Base-by-base conservation (phyloP, 257 asterid genomes). In the Fraxinus excelsior region DNA sequence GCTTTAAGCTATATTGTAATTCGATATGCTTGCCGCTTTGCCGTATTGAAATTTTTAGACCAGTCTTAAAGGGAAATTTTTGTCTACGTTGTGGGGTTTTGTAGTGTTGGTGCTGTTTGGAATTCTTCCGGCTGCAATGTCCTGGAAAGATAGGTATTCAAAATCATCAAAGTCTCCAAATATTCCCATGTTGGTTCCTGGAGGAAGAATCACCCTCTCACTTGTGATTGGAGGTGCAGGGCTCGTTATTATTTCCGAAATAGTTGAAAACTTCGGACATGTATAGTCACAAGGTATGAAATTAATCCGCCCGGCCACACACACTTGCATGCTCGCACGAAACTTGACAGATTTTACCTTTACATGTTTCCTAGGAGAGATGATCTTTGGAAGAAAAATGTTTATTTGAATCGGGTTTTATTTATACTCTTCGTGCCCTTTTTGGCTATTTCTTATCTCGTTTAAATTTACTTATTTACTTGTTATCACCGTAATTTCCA, bases 121-220 rank as follows among this genome's bases (percentile, higher is more conserved):
- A 76, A 77, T 92, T 75, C 88, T 92, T 49, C 97, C 98, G 9
- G 98, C 97, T 46, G 94, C 97, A 65, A 94, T 94, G 99, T 87
- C 94, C 2, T 92, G 98, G 99, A 85, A 90, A 4, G 96, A 91
- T 71, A 85, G 97, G 79, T 91, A 93, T 44, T 86, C 86, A 2
- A 69, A 46, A 26, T 74, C 87, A 13, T 73, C 86, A 0, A 67
- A 80, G n/a, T 78, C 86, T 74, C 76, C 74, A 7, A 84, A 82
- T 51, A 64, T 81, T 46, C 94, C 89, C 12, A 46, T 2, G 37
- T 71, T 92, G 69, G 97, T 94, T 35, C 97, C 96, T 4, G 97
- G 97, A 72, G 99, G 99, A 73, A 94, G 84, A 80, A 70, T 91
- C 66, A 83, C 96, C 34, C 94, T 92, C 75, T 89, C 90, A 21